phyloP scores from a whole-genome alignment of 106 monocot species.

The Alisma plantagoaquatica region DNA sequence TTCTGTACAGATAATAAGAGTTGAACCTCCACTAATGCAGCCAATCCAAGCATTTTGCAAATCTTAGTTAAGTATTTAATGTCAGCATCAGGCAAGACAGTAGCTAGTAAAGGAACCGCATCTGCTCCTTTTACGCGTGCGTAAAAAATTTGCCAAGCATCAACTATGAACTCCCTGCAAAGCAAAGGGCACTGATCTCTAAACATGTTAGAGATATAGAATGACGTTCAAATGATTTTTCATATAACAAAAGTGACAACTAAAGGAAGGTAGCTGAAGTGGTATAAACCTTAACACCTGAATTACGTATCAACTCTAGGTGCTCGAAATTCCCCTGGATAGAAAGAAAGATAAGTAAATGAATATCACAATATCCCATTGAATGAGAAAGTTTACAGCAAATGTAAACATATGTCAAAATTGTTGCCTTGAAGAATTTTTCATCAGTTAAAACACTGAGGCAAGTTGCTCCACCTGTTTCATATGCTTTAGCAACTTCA shows the following conservation, averaged over 20 bases:
- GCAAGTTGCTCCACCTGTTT: too few relatives aligned
- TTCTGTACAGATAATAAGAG: too few relatives aligned
- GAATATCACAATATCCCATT: too few relatives aligned
- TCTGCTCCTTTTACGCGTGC: conserved; percentile 85
- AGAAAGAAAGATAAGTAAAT: too few relatives aligned
- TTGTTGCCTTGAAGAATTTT: not conserved
- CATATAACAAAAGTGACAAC: not conserved
- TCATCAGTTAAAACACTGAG: too few relatives aligned
- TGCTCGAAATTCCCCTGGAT: conserved; percentile 91
- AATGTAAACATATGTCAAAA: too few relatives aligned
- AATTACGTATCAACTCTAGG: conserved; percentile 56
- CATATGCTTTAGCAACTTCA: too few relatives aligned
- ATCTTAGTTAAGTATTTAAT: conserved; percentile 80
- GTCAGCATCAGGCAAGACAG: conserved; percentile 76
- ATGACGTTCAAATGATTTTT: not conserved
- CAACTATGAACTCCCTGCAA: conserved; percentile 92
- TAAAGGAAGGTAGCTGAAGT: not conserved
- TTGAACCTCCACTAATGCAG: conserved; percentile 86
- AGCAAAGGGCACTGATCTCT: conserved; percentile 77
- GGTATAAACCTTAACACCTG: conserved; percentile 57
- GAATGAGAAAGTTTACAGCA: too few relatives aligned
- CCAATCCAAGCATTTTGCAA: conserved; percentile 60
- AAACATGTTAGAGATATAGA: not conserved
- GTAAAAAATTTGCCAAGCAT: conserved; percentile 91
- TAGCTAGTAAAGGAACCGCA: conserved; percentile 85